A percentile compares a stretch with the other conserved stretches of the same genome.
Conservation (phyloP, 306 rosid species). For the Hippophae gyantsensis region DNA sequence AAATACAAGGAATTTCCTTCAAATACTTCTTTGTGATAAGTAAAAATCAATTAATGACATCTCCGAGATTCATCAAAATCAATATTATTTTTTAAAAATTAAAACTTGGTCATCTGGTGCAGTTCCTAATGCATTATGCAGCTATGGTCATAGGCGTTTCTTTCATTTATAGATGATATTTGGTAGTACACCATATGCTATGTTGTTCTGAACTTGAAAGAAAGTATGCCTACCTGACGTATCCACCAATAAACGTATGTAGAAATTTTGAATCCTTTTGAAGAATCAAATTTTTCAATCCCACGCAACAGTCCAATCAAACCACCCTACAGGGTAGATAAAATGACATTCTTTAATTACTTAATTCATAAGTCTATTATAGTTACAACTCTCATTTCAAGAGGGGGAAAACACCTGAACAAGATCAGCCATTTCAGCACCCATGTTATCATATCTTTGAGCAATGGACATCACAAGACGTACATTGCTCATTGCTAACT, state of each 20-base stretch:
- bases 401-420: slow-evolving; percentile 53
- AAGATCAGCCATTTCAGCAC: slow-evolving; percentile 93
- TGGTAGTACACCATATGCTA: slow-evolving; percentile 3
- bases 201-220: slow-evolving; percentile 7
- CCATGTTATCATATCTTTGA: slow-evolving; percentile 81
- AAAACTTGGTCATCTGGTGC: not conserved
- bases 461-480: slow-evolving; percentile 93
- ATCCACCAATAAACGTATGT: slow-evolving; percentile 99
- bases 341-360: slow-evolving; percentile 3
- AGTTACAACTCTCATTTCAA: slow-evolving; percentile 2
- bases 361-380: slow-evolving; percentile 7
- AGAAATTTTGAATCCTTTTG: slow-evolving; percentile 88
- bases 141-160: not conserved
- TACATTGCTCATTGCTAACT: slow-evolving; percentile 88
- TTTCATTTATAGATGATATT: not conserved
- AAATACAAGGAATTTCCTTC: too few relatives aligned
- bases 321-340: slow-evolving; percentile 61
- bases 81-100: not conserved
- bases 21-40: not conserved
- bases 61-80: not conserved
- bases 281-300: slow-evolving; percentile 89
- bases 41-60: not conserved
- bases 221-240: slow-evolving; percentile 63
- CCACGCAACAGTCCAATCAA: slow-evolving; percentile 90
- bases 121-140: not conserved